phyloP scores from a whole-genome alignment of 805 yeast genomes.

The Myxozyma udenii region DNA sequence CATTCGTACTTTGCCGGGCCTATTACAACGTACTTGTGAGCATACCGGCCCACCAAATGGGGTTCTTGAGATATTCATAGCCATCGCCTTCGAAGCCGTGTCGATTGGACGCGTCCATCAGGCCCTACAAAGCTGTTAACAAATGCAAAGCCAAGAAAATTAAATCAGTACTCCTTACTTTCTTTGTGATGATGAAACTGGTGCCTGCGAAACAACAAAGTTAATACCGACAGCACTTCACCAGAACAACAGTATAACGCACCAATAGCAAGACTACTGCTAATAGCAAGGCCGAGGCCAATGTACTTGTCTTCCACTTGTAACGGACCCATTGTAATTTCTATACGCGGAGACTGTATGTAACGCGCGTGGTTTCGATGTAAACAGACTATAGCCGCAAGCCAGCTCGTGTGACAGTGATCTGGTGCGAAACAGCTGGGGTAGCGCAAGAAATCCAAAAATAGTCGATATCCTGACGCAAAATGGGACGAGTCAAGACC shows the following conservation, averaged over 20 bases:
- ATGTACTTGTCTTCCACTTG: slow-evolving; percentile 76
- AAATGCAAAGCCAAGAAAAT: background rate
- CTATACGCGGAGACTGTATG: background rate
- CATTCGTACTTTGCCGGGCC: background rate
- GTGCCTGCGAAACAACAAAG: slow-evolving; percentile 19
- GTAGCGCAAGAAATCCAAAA: background rate
- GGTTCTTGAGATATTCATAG: slow-evolving; percentile 73
- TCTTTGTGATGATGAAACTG: slow-evolving; percentile 75
- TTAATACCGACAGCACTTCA: too few species aligned
- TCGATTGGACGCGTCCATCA: slow-evolving; percentile 61
- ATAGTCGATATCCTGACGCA: background rate
- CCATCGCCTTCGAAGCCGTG: slow-evolving; percentile 70
- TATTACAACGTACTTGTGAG: slow-evolving; percentile 43
- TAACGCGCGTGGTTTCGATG: too few species aligned
- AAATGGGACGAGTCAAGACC: background rate
- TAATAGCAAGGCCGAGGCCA: slow-evolving; percentile 82
- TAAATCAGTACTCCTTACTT: slow-evolving; percentile 33
- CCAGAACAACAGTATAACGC: too few species aligned
- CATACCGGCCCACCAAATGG: slow-evolving; percentile 95
- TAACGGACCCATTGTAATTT: slow-evolving; percentile 15
- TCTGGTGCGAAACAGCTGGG: background rate
- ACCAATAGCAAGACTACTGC: slow-evolving; percentile 86
- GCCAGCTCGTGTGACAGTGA: background rate
- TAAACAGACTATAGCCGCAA: too few species aligned
- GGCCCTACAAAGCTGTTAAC: slow-evolving; percentile 45